Conservation (phyloP, 2,329 filamentous ascomycete genomes). For the Orbilia ellipsospora region DNA sequence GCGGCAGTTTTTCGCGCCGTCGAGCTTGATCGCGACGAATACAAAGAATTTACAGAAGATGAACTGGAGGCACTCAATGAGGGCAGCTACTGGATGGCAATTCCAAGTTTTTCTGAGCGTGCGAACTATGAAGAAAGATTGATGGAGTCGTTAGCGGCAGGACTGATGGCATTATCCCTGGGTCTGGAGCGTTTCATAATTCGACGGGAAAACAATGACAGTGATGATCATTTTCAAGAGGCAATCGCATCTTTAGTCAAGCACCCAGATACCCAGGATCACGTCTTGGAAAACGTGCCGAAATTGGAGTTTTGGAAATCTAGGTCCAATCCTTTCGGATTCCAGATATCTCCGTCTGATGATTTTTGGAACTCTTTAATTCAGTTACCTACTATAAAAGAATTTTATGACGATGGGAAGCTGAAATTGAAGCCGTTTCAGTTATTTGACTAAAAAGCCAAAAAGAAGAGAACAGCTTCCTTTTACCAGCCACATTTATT, state of each 20-base stretch:
- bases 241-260: neutral
- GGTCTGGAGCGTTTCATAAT: conserved; percentile 21
- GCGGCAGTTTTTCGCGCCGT: conserved; percentile 18
- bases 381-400: no score
- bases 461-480: no score
- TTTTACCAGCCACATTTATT: no score
- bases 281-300: conserved; percentile 5
- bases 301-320: conserved; percentile 21
- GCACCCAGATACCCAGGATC: conserved; percentile 8
- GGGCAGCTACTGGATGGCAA: conserved; percentile 36
- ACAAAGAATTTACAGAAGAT: conserved; percentile 41
- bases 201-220: neutral
- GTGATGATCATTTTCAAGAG: conserved; percentile 10
- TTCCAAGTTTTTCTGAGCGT: conserved; percentile 32
- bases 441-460: no score
- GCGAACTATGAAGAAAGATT: conserved; percentile 33
- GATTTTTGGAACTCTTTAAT: no score
- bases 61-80: conserved; percentile 34
- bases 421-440: no score
- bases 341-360: neutral
- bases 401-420: no score
- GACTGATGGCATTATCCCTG: conserved; percentile 18
- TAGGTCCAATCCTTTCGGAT: neutral
- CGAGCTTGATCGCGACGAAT: conserved; percentile 33
- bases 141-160: conserved; percentile 31